Base-by-base conservation (phyloP, 495 filamentous ascomycete genomes). In the Bryoglossum gracile region DNA sequence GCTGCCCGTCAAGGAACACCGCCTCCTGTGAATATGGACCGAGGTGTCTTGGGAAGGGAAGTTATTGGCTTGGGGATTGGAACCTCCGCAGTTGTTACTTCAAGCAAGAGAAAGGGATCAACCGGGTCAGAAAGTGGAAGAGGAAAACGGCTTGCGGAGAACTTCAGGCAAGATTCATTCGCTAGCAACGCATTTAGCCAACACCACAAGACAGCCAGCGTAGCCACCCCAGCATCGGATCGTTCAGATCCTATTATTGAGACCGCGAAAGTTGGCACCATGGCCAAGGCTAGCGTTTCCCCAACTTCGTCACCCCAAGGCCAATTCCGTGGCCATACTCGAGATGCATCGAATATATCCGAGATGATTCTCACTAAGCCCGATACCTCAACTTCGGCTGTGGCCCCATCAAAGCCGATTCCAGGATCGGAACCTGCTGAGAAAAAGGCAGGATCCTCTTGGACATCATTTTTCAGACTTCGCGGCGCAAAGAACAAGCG, bases 401-500 rank as follows among this genome's bases (percentile, higher is more conserved):
- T 52, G 52, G 14, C 51, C 25, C 3, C 53, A 56, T 10, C 33
- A 51, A 4, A 74, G 5, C 70, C 71, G 2, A 62, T 68, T 32
- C 62, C 58, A n/a, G 62, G 50, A 21, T 72, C 72, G 3, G 74
- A 76, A 48, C 62, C 57, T 25, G 65, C 64, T 50, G 65, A 67
- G 46, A 71, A 64, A 41, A 5, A 13, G 26, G 65, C 62, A 2
- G 61, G 56, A 8, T 39, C 68, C 13, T 68, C 75, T 3, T 83
- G 87, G 77, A 75, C 80, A 4, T 82, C 84, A 0, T 77, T 94
- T 16, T 92, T 95, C 68, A 77, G 75, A 45, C 14, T 51, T 48
- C 83, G 87, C 46, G 70, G 75, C 36, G 55, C 78, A 48, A 84
- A 80, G 62, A 75, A 73, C 6, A 79, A 75, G 17, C 39, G 77